Evolutionary conservation across 306 rosid genomes (phyloP), one percentile per base, ranked within the genome.

Genomic region (Pterocarpus santalinus): DNA sequence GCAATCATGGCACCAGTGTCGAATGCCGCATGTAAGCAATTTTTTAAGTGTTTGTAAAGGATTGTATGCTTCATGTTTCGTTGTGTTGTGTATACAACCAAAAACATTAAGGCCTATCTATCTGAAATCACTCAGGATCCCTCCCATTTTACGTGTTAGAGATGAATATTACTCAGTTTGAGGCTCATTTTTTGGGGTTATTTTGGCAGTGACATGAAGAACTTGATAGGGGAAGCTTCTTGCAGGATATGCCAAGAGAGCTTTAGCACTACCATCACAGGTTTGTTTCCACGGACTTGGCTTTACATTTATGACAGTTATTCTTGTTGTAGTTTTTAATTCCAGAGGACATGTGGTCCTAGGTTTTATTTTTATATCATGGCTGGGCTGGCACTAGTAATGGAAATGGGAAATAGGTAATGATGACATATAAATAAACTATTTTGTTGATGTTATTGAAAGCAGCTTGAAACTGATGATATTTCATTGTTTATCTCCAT

Each of bases 221-320:
- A 91, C 88, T 70, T 89, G 88, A 95, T 92, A 57, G 98, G 98
- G 65, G 98, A 92, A 86, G 98, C 97, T 74, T 83, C 88, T 43
- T 95, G 99, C 77, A 34, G 93, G 78, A 95, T 95, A 76, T 95
- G 99, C 90, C 95, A 91, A 83, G 99, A 91, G 86, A 89, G 88
- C 78, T 95, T 92, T 84, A 95, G 99, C 86, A 95, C 95, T n/a
- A 81, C 95, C 64, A 62, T 95, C 84, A 93, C 95, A 52, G 97
- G 97, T 95, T 52, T 85, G 80, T 81, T 81, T 74, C 39, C 8
- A 33, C 57, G 36, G 38, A 9, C 30, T 63, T 28, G 62, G 65
- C 1, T 55, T 70, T 22, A 39, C 69, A 13, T 32, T 6, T 10
- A 32, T 56, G 17, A 16, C n/a, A 32, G 41, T 46, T 44, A 12